Conservation (phyloP, 148 eudicot species). For the Dianthus caryophyllus region DNA sequence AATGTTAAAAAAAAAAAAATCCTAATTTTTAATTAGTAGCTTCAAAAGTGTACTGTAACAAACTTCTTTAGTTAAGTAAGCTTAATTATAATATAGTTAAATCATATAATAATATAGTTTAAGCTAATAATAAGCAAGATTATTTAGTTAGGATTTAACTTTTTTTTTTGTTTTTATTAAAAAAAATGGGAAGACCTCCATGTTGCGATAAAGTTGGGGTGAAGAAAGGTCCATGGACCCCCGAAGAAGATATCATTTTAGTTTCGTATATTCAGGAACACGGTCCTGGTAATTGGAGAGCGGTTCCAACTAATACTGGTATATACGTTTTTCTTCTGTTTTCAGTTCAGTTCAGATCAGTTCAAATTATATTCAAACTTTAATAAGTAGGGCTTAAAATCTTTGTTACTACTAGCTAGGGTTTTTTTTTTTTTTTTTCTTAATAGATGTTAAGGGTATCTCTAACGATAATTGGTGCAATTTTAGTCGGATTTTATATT, state of each 20-base stretch:
- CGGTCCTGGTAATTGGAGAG: slow-evolving; percentile 91
- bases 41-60: neutral
- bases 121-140: neutral
- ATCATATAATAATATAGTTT: too few species aligned
- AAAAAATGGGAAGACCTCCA: slow-evolving; percentile 76
- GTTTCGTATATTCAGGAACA: slow-evolving; percentile 88
- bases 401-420: too few species aligned
- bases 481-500: too few species aligned
- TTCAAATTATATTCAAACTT: too few species aligned
- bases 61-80: neutral
- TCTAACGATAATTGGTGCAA: too few species aligned
- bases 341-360: too few species aligned
- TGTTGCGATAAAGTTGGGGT: slow-evolving; percentile 79
- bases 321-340: too few species aligned
- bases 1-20: slow-evolving; percentile 8
- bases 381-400: too few species aligned
- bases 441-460: too few species aligned
- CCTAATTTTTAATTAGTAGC: neutral
- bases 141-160: neutral
- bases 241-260: slow-evolving; percentile 77
- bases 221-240: slow-evolving; percentile 97
- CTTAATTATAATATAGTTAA: neutral
- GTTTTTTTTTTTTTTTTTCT: too few species aligned
- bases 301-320: slow-evolving; percentile 89
- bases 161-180: too few species aligned